Evolutionary conservation across 2,329 filamentous ascomycete genomes (phyloP), one percentile per base, ranked within the genome.

Genomic region (Trichoderma pleuroti): DNA sequence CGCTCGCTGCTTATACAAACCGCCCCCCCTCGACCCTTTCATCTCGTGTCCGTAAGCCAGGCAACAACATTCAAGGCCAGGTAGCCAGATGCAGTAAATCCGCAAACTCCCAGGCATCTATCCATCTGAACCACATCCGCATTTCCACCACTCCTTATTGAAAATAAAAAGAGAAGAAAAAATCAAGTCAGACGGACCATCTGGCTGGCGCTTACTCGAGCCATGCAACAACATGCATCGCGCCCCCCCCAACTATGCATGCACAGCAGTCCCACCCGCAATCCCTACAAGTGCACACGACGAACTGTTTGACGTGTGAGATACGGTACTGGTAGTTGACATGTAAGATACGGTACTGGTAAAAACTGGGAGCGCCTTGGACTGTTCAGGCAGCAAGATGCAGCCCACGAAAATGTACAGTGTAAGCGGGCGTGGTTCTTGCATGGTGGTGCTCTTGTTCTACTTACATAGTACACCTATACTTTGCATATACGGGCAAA

Each of bases 351-450:
- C 16, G 3, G 28, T 28, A n/a, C 5, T 30, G n/a, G 28, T n/a
- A 11, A 49, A n/a, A 49, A 21, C 4, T 49, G 42, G n/a, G n/a
- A 49, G 42, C 12, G 12, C 11, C 21, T 52, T 52, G 46, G n/a
- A 52, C 46, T 21, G 30, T 49, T 65, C 49, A 65, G 62, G 62
- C 62, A 65, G 52, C 62, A 65, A 54, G 46, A 65, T 65, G 54
- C n/a, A 54, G 62, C 62, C 62, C 62, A 54, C 62, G 10, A 49
- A 46, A 21, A 26, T 26, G 46, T 32, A 52, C 14, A 32, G 24
- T 32, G 49, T 65, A 24, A 65, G 62, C 46, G 46, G 26, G 21
- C 4, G 11, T 21, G 36, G 12, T 30, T 30, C 26, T 32, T 30
- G 26, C 28, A 30, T 57, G n/a, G n/a, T n/a, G 5, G 26, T 28